Conservation (phyloP, 2,329 filamentous ascomycete species). For the Penicillium janthinellum region DNA sequence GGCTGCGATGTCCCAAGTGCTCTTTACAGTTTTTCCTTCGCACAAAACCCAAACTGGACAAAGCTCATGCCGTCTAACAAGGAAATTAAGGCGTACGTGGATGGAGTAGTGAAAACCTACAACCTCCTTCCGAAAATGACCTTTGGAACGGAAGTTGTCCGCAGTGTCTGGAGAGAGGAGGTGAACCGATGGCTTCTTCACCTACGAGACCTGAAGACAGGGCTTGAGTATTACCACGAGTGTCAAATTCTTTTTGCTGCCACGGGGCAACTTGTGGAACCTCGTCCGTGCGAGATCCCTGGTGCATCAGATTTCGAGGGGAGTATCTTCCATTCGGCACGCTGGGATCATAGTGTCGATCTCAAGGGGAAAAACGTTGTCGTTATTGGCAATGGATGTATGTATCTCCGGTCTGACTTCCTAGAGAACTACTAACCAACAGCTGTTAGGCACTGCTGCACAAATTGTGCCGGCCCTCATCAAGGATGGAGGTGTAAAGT, state of each 20-base stretch:
- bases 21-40: constrained; percentile 60
- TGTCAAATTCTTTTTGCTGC: constrained; percentile 54
- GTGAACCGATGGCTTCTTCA: constrained; percentile 51
- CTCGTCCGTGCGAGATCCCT: constrained; percentile 45
- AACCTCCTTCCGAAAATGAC: constrained; percentile 39
- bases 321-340: constrained; percentile 30
- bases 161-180: constrained; percentile 53
- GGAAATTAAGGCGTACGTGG: constrained; percentile 55
- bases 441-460: neutral
- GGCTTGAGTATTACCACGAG: constrained; percentile 40
- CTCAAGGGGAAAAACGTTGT: constrained; percentile 31
- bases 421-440: too few species aligned
- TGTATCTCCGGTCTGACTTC: neutral
- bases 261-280: constrained; percentile 57
- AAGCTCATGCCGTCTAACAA: constrained; percentile 50
- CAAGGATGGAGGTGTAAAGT: constrained; percentile 36
- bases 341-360: constrained; percentile 28
- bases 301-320: constrained; percentile 26
- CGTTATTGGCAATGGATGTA: constrained; percentile 40
- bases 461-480: neutral
- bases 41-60: constrained; percentile 54
- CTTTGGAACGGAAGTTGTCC: constrained; percentile 17
- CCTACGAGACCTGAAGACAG: constrained; percentile 13
- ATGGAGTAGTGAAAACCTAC: constrained; percentile 48
- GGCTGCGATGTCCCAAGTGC: constrained; percentile 56